Evolutionary conservation across 1,139 yeast species (phyloP), one percentile per base, ranked within the genome.

Genomic region (Chernovozyma sophiae-reginae): DNA sequence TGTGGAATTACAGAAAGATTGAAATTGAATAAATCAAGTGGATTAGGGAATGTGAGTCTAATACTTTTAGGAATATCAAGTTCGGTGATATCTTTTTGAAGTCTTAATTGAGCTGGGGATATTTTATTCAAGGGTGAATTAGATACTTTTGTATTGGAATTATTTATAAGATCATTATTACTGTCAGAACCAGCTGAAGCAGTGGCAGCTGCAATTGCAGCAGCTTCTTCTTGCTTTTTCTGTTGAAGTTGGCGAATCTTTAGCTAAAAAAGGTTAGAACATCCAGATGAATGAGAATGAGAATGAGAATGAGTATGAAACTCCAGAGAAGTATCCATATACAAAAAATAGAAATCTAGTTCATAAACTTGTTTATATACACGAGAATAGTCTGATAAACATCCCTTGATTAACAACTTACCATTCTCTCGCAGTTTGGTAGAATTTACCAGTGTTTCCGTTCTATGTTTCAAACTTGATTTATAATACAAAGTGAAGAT

Each of bases 31-130:
- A 79, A 61, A 52, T 79, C 77, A 19, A 68, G 65, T 4, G 80
- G 69, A 43, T 79, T 66, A 2, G 84, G 76, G 43, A 81, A 77
- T 13, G 58, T 62, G 12, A 85, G 60, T 43, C 68, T 58, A 53
- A 85, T 81, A 8, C 81, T 78, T 19, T 72, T 56, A 11, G 95
- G 94, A 35, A 85, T 62, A 38, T 80, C 81, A 33, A 86, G 64
- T 52, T 81, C 86, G 6, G 82, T 72, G 30, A 86, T 58, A 53
- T 86, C 95, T 46, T 77, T 67, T 57, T 77, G 74, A 46, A 74
- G 57, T 40, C 85, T 56, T 27, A 76, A 61, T 46, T 76, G 79
- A 0, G 84, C 79, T 2, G 82, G 71, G 8, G 71, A 58, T 13
- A 65, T 67, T 43, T 60, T 65, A 31, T 42, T 30, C 20, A 39